phyloP scores from a whole-genome alignment of 441 rosid species.

The Macaranga tanarius region DNA sequence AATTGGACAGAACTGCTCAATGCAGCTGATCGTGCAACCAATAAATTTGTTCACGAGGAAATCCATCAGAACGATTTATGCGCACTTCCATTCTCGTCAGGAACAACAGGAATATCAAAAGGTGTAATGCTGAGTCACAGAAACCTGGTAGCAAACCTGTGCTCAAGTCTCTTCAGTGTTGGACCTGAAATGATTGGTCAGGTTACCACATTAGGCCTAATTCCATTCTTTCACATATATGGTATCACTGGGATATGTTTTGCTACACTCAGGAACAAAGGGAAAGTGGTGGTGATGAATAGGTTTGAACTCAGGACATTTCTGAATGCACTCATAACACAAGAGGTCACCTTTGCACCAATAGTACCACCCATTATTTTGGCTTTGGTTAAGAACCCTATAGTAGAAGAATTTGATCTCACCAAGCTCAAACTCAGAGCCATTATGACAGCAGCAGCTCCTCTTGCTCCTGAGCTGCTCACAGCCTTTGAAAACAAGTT shows the following conservation, averaged over 20 bases:
- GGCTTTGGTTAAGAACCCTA: slow-evolving; percentile 73
- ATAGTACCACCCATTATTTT: slow-evolving; percentile 84
- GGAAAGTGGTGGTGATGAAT: slow-evolving; percentile 80
- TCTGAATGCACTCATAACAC: slow-evolving; percentile 60
- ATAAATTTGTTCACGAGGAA: slow-evolving; percentile 26
- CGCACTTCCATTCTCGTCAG: slow-evolving; percentile 95
- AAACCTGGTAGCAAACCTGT: slow-evolving; percentile 76
- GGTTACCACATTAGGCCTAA: slow-evolving; percentile 59
- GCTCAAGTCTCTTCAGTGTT: slow-evolving; percentile 78
- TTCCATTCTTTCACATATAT: slow-evolving; percentile 85
- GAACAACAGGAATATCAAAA: slow-evolving; percentile 86
- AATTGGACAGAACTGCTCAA: slow-evolving; percentile 70
- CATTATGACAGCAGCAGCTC: slow-evolving; percentile 88
- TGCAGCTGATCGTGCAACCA: slow-evolving; percentile 62
- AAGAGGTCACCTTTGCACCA: slow-evolving; percentile 83
- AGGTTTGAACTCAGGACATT: slow-evolving; percentile 72
- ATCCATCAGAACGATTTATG: slow-evolving; percentile 66
- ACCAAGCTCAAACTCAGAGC: slow-evolving; percentile 70
- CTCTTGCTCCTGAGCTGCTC: slow-evolving; percentile 80
- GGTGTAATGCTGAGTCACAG: slow-evolving; percentile 88
- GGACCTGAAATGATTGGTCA: slow-evolving; percentile 59
- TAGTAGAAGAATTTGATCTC: slow-evolving; percentile 81
- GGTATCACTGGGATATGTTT: slow-evolving; percentile 84
- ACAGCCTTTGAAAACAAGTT: slow-evolving; percentile 70
- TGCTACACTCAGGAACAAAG: slow-evolving; percentile 78